Evolutionary conservation across 2,329 filamentous ascomycete genomes (phyloP).

Genomic region (Blastomyces percursus): DNA sequence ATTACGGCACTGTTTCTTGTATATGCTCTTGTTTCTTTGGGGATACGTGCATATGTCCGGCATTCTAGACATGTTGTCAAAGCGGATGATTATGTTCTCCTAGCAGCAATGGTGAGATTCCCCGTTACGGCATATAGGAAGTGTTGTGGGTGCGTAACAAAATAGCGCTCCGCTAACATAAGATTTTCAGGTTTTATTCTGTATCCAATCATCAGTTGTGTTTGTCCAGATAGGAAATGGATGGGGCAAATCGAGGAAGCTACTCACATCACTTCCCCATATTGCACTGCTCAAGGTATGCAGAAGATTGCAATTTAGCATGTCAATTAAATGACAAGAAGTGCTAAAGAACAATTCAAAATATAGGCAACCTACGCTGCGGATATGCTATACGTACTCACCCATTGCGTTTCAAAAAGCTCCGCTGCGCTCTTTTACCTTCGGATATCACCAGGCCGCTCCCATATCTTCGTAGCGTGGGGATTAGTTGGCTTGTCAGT

Average conservation of each 20-base stretch:
- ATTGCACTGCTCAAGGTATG: conserved; percentile 29
- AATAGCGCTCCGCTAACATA: conserved; percentile 7
- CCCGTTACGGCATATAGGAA: not conserved
- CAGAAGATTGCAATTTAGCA: not conserved
- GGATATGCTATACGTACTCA: conserved; percentile 33
- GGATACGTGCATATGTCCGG: conserved; percentile 32
- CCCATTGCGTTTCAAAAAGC: conserved; percentile 34
- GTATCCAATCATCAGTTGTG: conserved; percentile 29
- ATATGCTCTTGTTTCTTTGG: conserved; percentile 30
- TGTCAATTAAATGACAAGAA: not conserved
- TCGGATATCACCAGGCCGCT: conserved; percentile 28
- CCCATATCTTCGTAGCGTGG: conserved; percentile 23
- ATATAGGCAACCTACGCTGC: conserved; percentile 27
- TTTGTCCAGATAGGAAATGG: conserved; percentile 31
- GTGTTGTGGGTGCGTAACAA: conserved; percentile 1
- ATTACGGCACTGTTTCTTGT: conserved; percentile 30
- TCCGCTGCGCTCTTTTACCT: conserved; percentile 31
- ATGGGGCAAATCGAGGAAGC: conserved; percentile 27
- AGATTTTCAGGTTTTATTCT: conserved; percentile 22
- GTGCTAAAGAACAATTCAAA: not conserved
- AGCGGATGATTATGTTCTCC: conserved; percentile 28
- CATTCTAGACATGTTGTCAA: conserved; percentile 22
- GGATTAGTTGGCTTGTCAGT: conserved; percentile 22
- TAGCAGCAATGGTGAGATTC: conserved; percentile 22
- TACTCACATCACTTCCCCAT: conserved; percentile 16